phyloP scores from a whole-genome alignment of 2,329 filamentous ascomycete genomes.

The Hypoxylon sp. region DNA sequence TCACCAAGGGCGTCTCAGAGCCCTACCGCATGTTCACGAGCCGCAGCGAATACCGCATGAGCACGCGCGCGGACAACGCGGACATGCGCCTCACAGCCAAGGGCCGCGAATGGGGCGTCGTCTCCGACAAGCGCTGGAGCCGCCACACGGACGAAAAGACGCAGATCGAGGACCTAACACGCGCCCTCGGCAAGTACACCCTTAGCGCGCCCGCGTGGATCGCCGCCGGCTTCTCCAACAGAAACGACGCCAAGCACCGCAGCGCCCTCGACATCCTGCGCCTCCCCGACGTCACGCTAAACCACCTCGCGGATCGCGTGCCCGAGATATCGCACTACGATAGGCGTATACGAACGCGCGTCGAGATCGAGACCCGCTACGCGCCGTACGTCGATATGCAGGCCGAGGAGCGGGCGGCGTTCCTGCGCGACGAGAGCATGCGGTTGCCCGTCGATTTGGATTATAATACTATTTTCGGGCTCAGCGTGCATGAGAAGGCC shows the following conservation, averaged over 20 bases:
- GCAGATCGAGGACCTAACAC: slow-evolving; percentile 77
- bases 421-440: slow-evolving; percentile 83
- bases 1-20: slow-evolving; percentile 96
- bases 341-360: slow-evolving; percentile 74
- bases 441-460: slow-evolving; percentile 81
- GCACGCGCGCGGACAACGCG: slow-evolving; percentile 92
- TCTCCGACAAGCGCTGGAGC: slow-evolving; percentile 84
- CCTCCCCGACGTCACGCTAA: slow-evolving; percentile 71
- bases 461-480: slow-evolving; percentile 79
- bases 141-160: slow-evolving; percentile 75
- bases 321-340: slow-evolving; percentile 70
- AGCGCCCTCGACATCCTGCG: slow-evolving; percentile 86
- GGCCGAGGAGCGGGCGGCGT: slow-evolving; percentile 73
- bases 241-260: slow-evolving; percentile 75
- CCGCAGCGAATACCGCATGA: slow-evolving; percentile 95
- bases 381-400: slow-evolving; percentile 88
- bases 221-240: slow-evolving; percentile 77
- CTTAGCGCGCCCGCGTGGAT: slow-evolving; percentile 77
- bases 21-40: slow-evolving; percentile 99
- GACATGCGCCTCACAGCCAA: slow-evolving; percentile 86
- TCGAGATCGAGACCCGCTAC: slow-evolving; percentile 87
- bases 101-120: slow-evolving; percentile 82
- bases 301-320: slow-evolving; percentile 71
- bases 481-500: slow-evolving; percentile 84
- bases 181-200: slow-evolving; percentile 70